Evolutionary conservation across 2,329 filamentous ascomycete genomes (phyloP), one percentile per base, ranked within the genome.

Genomic region (Penicillium sp.): DNA sequence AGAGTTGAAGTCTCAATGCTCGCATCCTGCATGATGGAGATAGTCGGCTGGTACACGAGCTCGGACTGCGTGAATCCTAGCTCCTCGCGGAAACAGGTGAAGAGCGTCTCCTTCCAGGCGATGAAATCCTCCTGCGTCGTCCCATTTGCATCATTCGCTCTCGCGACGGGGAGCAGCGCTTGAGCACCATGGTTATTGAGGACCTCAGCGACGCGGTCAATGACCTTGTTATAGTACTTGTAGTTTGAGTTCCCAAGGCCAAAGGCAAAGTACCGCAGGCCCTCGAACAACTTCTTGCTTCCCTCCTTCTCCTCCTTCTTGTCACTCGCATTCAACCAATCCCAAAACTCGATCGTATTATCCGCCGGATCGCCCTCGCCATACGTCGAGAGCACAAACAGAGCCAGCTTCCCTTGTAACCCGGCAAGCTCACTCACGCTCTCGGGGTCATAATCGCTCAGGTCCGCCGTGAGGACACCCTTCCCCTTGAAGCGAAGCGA

Each of bases 71-170:
- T 89, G 58, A 97, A 82, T 38, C 88, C 86, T 86, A 97, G 90
- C 75, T 90, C 88, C 67, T 89, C 84, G 23, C 89, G 84, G 58
- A 97, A 84, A 61, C 89, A 88, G 67, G 85, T 82, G 91, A 93
- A 97, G 90, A 97, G 95, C 62, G 91, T 90, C 69, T 97, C 93
- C 80, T 97, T 97, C 93, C 93, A 97, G 61, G 92, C 90, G 71
- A 97, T 81, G 76, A 97, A 97, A 73, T 97, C 93, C 80, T 97
- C 93, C 79, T 97, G 93, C 88, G 97, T 97, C 47, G 92, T 95
- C 56, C 93, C 93, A 66, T 92, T 91, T 62, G 93, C 93, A 75
- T 97, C 93, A 71, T 97, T 92, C 67, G 93, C 94, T 80, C 96
- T 93, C 66, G 93, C 93, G 60, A 92, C 91, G 52, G 88, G 84